phyloP scores from a whole-genome alignment of 2,329 filamentous ascomycete species.

The Aspergillus sp. region DNA sequence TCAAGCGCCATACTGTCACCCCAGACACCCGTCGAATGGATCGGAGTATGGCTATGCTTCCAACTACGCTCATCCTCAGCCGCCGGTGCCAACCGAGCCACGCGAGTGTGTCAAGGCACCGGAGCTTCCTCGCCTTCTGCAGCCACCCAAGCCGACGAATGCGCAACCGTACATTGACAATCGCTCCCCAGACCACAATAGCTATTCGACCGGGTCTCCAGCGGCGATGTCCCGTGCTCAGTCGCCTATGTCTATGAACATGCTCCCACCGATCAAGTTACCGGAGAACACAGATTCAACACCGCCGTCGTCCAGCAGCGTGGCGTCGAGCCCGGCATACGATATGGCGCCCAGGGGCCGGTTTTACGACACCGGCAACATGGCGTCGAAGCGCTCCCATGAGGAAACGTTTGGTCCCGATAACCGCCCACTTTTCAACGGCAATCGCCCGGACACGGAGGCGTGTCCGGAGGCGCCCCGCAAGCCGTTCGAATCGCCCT shows the following conservation, averaged over 20 bases:
- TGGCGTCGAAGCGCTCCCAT: conserved; percentile 25
- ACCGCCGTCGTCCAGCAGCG: conserved; percentile 16
- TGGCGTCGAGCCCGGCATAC: conserved; percentile 13
- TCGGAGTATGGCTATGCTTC: conserved; percentile 23
- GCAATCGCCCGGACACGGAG: conserved; percentile 33
- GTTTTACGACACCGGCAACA: conserved; percentile 22
- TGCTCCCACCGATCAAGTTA: conserved; percentile 31
- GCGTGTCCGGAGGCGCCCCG: conserved; percentile 14
- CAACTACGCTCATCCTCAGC: conserved; percentile 12
- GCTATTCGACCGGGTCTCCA: conserved; percentile 32
- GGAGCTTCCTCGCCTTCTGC: conserved; percentile 21
- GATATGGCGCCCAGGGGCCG: conserved; percentile 19
- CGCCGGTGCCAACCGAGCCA: conserved; percentile 13
- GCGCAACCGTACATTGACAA: conserved; percentile 24
- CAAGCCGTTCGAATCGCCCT: conserved; percentile 16
- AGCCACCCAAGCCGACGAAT: conserved; percentile 14
- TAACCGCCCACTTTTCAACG: conserved; percentile 33
- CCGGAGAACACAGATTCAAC: conserved; percentile 19
- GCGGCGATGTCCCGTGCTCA: conserved; percentile 9
- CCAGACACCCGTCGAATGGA: conserved; percentile 22
- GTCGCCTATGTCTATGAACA: conserved; percentile 22
- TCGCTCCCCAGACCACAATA: conserved; percentile 29
- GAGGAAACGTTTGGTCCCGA: conserved; percentile 32
- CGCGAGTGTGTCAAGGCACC: conserved; percentile 18
- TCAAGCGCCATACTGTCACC: conserved; percentile 24